Percentiles rank a stretch among this genome's conserved stretches.
These are phyloP conservation scores for Lablab purpureus DNA, from an alignment of 306 rosid species.

Conservation along the genomic window DNA sequence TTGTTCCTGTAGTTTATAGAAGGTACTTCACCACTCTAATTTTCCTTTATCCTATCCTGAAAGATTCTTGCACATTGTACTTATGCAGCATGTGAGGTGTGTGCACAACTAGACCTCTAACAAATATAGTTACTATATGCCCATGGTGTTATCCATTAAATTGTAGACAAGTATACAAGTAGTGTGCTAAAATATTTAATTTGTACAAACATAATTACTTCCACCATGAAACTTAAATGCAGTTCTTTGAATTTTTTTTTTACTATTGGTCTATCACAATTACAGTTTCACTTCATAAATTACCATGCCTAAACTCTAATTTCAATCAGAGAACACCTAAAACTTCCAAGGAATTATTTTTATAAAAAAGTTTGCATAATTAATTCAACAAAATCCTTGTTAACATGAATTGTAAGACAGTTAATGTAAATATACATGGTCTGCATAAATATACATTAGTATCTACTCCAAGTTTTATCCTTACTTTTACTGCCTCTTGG, in stretches of 20 bases:
- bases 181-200: not conserved
- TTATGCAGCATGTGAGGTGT: not conserved
- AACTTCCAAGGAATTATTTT: not conserved
- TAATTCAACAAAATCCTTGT: not conserved
- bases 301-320: not conserved
- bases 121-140: not conserved
- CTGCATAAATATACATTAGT: not conserved
- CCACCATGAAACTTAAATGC: not conserved
- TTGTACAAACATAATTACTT: not conserved
- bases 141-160: not conserved
- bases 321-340: not conserved
- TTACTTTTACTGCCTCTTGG: not conserved
- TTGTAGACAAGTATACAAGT: not conserved
- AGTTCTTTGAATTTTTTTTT: not conserved
- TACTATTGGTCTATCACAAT: not conserved
- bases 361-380: too few relatives aligned
- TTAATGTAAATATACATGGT: not conserved
- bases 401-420: not conserved
- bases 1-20: constrained; percentile 75
- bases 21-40: constrained; percentile 47
- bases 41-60: not conserved
- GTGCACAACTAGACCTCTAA: not conserved
- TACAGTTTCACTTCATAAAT: not conserved
- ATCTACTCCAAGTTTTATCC: not conserved
- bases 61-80: not conserved